These are phyloP conservation scores for Cordia subcordata DNA, from an alignment of 257 asterid genomes.

Conservation along the genomic window DNA sequence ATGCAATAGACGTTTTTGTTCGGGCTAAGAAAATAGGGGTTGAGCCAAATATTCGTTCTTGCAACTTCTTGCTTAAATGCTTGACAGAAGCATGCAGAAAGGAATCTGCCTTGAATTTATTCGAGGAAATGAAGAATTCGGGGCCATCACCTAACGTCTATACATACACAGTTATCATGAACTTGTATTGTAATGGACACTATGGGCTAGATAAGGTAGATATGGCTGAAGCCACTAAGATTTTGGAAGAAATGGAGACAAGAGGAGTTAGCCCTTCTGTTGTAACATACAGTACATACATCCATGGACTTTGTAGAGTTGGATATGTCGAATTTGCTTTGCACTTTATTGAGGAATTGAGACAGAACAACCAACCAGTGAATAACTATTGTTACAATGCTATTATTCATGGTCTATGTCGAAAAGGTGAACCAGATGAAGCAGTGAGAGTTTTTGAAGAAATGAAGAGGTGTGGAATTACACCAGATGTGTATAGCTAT, in stretches of 20 bases:
- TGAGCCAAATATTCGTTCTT: conserved; percentile 35
- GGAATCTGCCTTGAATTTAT: conserved; percentile 24
- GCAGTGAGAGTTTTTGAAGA: conserved; percentile 38
- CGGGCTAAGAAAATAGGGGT: conserved; percentile 38
- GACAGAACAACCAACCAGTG: conserved; percentile 24
- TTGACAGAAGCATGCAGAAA: conserved; percentile 38
- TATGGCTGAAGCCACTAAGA: conserved; percentile 32
- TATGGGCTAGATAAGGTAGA: conserved; percentile 22
- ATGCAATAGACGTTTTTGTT: conserved; percentile 36
- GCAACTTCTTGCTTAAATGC: conserved; percentile 63
- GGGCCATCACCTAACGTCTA: conserved; percentile 59
- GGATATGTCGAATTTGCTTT: conserved; percentile 42
- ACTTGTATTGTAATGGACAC: conserved; percentile 35
- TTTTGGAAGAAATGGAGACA: conserved; percentile 47
- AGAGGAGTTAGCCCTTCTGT: conserved; percentile 41
- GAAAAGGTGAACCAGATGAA: conserved; percentile 30
- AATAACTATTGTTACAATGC: conserved; percentile 57
- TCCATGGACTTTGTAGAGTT: conserved; percentile 53
- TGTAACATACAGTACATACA: conserved; percentile 40
- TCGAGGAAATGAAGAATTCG: conserved; percentile 38
- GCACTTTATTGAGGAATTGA: conserved; percentile 30
- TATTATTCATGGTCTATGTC: conserved; percentile 41
- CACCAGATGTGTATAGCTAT: conserved; percentile 48
- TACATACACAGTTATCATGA: conserved; percentile 50
- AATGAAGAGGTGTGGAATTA: conserved; percentile 42